Evolutionary conservation across 2,329 filamentous ascomycete genomes (phyloP).

Genomic region (Alternaria brassicicola): DNA sequence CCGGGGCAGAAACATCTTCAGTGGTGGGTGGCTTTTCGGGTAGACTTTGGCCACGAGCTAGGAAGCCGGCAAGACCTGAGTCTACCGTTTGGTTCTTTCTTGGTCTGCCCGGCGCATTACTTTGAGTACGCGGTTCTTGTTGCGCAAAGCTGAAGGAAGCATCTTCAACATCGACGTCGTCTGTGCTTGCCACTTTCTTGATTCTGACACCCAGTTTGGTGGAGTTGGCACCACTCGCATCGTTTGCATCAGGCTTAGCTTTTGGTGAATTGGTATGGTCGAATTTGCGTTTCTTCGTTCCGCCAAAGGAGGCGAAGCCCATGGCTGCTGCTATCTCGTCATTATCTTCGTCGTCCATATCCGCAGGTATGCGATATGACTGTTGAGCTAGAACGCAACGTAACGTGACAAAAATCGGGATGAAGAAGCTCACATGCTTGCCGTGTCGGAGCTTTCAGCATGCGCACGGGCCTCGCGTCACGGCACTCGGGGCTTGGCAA

Average conservation of each 20-base stretch:
- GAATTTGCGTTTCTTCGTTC: constrained; percentile 71
- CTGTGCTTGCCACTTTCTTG: constrained; percentile 20
- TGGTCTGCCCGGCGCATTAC: neutral
- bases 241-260: constrained; percentile 34
- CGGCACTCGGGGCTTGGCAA: constrained; percentile 1
- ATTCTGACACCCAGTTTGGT: constrained; percentile 48
- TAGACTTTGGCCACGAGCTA: constrained; percentile 37
- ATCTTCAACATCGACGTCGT: neutral
- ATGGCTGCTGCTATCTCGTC: constrained; percentile 68
- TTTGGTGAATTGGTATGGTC: constrained; percentile 63
- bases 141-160: neutral
- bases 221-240: constrained; percentile 42
- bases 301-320: constrained; percentile 76
- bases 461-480: neutral
- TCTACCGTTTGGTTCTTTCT: constrained; percentile 22
- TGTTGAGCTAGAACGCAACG: neutral
- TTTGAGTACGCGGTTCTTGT: neutral
- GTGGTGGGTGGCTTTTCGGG: constrained; percentile 24
- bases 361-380: neutral
- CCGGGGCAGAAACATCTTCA: neutral
- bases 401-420: neutral
- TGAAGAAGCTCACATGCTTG: neutral
- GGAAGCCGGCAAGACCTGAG: constrained; percentile 40
- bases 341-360: constrained; percentile 54
- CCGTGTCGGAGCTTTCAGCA: neutral